Evolutionary conservation across 768 basidiomycete species (phyloP).

Genomic region (Amanita exitialis): DNA sequence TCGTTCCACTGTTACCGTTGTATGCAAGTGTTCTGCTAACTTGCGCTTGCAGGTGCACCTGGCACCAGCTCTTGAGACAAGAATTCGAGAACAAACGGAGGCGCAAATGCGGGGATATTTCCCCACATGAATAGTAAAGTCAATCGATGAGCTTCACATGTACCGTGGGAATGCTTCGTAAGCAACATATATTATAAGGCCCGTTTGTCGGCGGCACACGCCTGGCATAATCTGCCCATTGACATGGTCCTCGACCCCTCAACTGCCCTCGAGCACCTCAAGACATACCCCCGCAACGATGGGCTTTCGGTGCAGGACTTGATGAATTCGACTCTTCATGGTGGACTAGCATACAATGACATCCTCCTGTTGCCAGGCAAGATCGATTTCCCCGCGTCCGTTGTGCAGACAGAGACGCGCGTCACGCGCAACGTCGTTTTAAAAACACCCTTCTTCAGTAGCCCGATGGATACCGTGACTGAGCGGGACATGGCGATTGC

Average conservation of each 20-base stretch:
- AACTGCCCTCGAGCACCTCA: slow-evolving; percentile 67
- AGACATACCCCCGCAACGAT: slow-evolving; percentile 61
- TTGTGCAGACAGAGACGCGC: slow-evolving; percentile 73
- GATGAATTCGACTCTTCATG: slow-evolving; percentile 78
- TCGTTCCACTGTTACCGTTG: no score
- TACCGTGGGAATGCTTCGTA: no score
- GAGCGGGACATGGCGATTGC: slow-evolving; percentile 90
- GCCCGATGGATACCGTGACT: slow-evolving; percentile 99
- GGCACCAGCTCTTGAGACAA: no score
- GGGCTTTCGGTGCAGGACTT: slow-evolving; percentile 80
- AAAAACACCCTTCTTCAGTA: slow-evolving; percentile 95
- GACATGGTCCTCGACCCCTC: slow-evolving; percentile 45
- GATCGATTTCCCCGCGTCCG: slow-evolving; percentile 83
- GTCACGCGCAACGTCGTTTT: slow-evolving; percentile 87
- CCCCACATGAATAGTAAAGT: no score
- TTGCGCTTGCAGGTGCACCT: no score
- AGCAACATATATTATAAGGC: neutral
- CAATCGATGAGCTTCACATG: no score
- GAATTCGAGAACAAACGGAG: no score
- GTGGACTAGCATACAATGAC: slow-evolving; percentile 97
- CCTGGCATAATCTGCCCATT: slow-evolving; percentile 5
- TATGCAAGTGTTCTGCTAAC: no score
- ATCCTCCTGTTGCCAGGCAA: slow-evolving; percentile 91
- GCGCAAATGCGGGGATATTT: no score
- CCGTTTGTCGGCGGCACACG: neutral